phyloP scores from a whole-genome alignment of 129 eudicot genomes.

The Flaveria linearis region DNA sequence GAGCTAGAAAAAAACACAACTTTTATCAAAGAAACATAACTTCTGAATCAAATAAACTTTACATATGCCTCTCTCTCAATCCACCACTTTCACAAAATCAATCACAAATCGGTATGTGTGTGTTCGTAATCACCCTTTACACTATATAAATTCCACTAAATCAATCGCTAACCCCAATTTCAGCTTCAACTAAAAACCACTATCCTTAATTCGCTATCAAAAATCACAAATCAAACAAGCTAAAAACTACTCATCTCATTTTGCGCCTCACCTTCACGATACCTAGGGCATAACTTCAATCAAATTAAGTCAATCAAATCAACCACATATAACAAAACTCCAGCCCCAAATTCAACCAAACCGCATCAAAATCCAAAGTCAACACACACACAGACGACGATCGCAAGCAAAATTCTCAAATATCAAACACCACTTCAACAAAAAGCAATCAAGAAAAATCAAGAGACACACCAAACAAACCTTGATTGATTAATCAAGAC shows the following conservation, averaged over 20 bases:
- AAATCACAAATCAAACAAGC: neutral
- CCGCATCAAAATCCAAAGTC: slow-evolving; percentile 22
- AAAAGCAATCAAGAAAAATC: neutral
- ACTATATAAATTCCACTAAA: slow-evolving; percentile 7
- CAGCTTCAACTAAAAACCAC: neutral
- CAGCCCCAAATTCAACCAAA: slow-evolving; percentile 21
- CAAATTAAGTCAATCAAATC: slow-evolving; percentile 14
- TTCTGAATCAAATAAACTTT: neutral
- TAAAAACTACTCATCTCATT: neutral
- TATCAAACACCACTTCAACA: neutral
- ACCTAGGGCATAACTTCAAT: slow-evolving; percentile 1
- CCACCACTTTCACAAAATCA: slow-evolving; percentile 13
- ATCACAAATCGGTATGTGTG: slow-evolving; percentile 7
- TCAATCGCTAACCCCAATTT: slow-evolving; percentile 27
- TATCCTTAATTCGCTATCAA: too few species aligned
- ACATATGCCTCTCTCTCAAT: neutral
- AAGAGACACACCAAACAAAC: neutral
- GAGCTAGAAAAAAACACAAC: neutral
- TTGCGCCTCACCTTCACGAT: slow-evolving; percentile 14
- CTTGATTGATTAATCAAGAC: slow-evolving; percentile 16
- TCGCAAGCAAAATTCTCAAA: neutral
- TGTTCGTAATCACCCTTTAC: neutral
- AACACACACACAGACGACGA: slow-evolving; percentile 32
- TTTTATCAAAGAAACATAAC: neutral
- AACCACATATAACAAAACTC: neutral